Evolutionary conservation across 257 asterid species (phyloP).

Genomic region (Solanum megistacrolobum): DNA sequence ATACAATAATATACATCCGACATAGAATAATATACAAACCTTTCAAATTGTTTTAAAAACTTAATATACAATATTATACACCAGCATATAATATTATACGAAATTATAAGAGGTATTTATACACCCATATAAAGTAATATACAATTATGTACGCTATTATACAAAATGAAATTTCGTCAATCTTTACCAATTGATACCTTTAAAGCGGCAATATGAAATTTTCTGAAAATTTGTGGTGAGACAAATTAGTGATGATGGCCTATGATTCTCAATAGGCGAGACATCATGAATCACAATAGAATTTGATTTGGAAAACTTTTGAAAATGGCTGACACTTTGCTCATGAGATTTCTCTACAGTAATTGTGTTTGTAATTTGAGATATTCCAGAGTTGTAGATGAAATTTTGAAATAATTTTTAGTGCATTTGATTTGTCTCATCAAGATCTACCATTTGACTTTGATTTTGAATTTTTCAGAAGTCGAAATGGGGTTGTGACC

Average conservation of each 20-base stretch:
- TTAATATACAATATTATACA: background rate
- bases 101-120: background rate
- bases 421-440: accelerated
- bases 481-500: background rate
- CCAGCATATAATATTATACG: background rate
- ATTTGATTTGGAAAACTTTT: background rate
- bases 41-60: background rate
- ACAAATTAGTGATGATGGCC: background rate
- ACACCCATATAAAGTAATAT: too few species aligned
- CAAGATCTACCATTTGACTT: too few species aligned
- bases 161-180: background rate
- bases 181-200: background rate
- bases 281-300: background rate
- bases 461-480: background rate
- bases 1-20: too few species aligned
- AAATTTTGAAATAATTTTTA: background rate
- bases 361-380: background rate
- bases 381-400: background rate
- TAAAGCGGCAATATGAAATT: background rate
- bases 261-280: background rate
- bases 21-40: background rate
- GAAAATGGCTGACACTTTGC: background rate
- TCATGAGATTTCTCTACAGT: background rate
- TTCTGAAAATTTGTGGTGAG: background rate
- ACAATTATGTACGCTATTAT: too few species aligned